These are phyloP conservation scores for Metschnikowia hibisci DNA, from an alignment of 805 yeast genomes.

Conservation along the genomic window DNA sequence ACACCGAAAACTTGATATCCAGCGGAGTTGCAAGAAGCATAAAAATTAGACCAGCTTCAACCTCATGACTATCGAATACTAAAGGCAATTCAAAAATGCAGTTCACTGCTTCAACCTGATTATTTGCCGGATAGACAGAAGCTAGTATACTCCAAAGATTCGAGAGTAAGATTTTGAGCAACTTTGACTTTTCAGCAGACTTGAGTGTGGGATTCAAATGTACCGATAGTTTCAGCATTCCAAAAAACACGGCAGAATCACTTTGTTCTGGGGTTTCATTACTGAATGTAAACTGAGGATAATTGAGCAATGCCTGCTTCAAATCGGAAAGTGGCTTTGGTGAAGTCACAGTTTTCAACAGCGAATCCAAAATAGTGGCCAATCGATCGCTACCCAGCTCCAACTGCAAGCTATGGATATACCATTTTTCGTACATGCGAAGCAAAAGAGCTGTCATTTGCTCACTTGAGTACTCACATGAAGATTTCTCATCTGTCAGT, in stretches of 20 bases:
- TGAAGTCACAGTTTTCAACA: neutral
- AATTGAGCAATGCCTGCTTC: constrained; percentile 14
- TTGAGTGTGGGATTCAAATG: constrained; percentile 29
- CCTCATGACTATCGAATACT: constrained; percentile 47
- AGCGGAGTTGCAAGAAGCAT: constrained; percentile 41
- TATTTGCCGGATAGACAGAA: constrained; percentile 44
- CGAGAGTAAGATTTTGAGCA: constrained; percentile 40
- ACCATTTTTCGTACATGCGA: constrained; percentile 17
- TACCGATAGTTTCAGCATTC: constrained; percentile 39
- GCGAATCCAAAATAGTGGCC: constrained; percentile 11
- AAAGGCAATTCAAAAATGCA: constrained; percentile 59
- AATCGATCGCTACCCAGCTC: constrained; percentile 16
- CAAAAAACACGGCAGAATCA: constrained; percentile 6
- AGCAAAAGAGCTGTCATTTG: constrained; percentile 19
- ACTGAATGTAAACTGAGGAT: constrained; percentile 5
- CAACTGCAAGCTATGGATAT: constrained; percentile 17
- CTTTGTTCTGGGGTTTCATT: neutral
- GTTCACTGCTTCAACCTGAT: constrained; percentile 69
- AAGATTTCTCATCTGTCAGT: neutral
- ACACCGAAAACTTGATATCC: constrained; percentile 42
- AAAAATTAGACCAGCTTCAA: constrained; percentile 71
- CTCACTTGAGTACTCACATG: neutral
- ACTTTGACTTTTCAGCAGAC: constrained; percentile 29
- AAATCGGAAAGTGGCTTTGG: constrained; percentile 14
- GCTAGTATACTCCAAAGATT: constrained; percentile 55